Percentiles rank a stretch among this genome's conserved stretches.
Evolutionary conservation across 2,329 filamentous ascomycete species (phyloP).

Genomic region (Tolypocladium ovalisporum): DNA sequence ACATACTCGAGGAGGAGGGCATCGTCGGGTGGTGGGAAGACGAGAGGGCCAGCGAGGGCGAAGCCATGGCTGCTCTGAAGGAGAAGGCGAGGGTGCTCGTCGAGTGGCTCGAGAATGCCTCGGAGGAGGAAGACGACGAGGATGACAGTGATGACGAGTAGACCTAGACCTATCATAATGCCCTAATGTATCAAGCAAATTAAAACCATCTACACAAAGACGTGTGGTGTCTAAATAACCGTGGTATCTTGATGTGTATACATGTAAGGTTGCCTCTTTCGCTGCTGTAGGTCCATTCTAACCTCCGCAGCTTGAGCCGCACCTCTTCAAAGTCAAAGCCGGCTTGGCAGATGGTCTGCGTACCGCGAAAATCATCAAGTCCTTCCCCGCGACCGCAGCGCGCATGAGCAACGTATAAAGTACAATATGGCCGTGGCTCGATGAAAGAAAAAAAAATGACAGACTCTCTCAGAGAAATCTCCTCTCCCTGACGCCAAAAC

Average conservation of each 20-base stretch:
- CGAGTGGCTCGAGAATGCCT: slow-evolving; percentile 69
- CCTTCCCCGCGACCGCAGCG: background rate
- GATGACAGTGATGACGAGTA: slow-evolving; percentile 23
- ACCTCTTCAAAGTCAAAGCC: background rate
- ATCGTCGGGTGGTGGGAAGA: slow-evolving; percentile 85
- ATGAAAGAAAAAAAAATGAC: background rate
- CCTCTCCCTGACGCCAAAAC: background rate
- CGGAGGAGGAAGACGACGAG: slow-evolving; percentile 49
- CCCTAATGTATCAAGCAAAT: background rate
- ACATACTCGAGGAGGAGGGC: slow-evolving; percentile 81
- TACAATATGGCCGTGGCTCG: background rate
- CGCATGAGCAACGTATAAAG: background rate
- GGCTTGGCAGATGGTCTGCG: background rate
- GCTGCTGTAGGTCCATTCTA: background rate
- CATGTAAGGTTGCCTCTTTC: background rate
- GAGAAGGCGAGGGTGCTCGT: slow-evolving; percentile 69
- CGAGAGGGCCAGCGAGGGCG: slow-evolving; percentile 51
- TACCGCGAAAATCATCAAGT: background rate
- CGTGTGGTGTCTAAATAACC: background rate
- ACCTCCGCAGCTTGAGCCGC: background rate
- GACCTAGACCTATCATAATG: background rate
- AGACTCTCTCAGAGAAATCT: background rate
- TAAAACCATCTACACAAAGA: background rate
- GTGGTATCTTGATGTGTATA: background rate
- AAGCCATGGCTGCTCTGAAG: slow-evolving; percentile 59